These are phyloP conservation scores for Penicillium herquei DNA, from an alignment of 495 filamentous ascomycete species.

Conservation along the genomic window DNA sequence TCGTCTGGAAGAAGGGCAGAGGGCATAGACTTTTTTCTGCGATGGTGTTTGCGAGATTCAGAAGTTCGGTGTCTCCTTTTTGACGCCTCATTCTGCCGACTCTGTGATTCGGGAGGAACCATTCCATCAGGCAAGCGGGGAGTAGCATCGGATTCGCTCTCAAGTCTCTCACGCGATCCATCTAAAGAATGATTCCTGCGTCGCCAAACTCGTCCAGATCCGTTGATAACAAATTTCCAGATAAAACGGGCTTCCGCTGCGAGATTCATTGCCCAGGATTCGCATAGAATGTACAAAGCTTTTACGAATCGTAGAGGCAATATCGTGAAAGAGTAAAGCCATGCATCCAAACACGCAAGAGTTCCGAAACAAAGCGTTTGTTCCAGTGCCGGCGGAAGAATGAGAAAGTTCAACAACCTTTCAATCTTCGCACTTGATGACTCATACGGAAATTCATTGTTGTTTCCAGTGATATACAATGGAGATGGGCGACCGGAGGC, in stretches of 20 bases:
- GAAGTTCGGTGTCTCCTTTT: conserved; percentile 32
- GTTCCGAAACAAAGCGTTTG: conserved; percentile 82
- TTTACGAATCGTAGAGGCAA: conserved; percentile 87
- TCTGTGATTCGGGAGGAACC: conserved; percentile 20
- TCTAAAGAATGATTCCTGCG: conserved; percentile 44
- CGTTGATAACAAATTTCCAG: conserved; percentile 68
- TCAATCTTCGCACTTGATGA: conserved; percentile 96
- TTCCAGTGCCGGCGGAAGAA: conserved; percentile 81
- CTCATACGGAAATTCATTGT: conserved; percentile 81
- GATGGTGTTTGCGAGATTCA: conserved; percentile 51
- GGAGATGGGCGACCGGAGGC: conserved; percentile 79
- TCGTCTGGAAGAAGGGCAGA: conserved; percentile 81
- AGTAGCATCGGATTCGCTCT: conserved; percentile 26
- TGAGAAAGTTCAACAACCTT: conserved; percentile 83
- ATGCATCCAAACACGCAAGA: conserved; percentile 91
- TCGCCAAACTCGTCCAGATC: conserved; percentile 75
- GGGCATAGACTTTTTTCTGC: conserved; percentile 76
- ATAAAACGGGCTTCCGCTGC: conserved; percentile 65
- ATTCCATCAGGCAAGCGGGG: conserved; percentile 14
- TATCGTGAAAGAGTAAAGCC: conserved; percentile 95
- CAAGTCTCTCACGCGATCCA: conserved; percentile 12
- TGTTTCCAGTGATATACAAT: conserved; percentile 77
- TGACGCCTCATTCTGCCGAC: conserved; percentile 19
- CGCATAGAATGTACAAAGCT: conserved; percentile 69
- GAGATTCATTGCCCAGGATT: conserved; percentile 68